phyloP scores from a whole-genome alignment of 768 basidiomycete genomes.

The Suillus bovinus region DNA sequence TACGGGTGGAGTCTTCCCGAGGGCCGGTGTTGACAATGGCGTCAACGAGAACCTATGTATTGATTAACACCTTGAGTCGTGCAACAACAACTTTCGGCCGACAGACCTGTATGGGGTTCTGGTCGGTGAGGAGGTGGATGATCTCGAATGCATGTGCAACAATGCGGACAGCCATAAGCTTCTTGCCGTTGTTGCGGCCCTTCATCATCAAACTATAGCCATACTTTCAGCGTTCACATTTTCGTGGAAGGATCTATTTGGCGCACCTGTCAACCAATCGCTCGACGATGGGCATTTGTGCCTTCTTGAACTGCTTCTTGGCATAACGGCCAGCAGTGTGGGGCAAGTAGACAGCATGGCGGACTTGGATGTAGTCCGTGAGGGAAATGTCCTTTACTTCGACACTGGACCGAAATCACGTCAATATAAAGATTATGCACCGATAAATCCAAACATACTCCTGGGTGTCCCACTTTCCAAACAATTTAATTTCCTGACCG shows the following conservation, averaged over 20 bases:
- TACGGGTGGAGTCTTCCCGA: constrained; percentile 99
- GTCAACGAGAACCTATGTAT: constrained; percentile 82
- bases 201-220: constrained; percentile 95
- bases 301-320: constrained; percentile 99
- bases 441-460: constrained; percentile 62
- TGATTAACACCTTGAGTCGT: background rate
- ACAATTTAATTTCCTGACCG: constrained; percentile 90
- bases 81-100: background rate
- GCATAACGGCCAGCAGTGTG: constrained; percentile 99
- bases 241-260: constrained; percentile 3
- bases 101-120: constrained; percentile 97
- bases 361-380: constrained; percentile 99
- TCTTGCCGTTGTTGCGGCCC: constrained; percentile 99
- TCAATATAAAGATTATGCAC: constrained; percentile 17
- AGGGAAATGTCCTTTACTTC: constrained; percentile 99
- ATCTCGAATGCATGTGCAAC: constrained; percentile 99
- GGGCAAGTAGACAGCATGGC: constrained; percentile 94
- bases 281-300: constrained; percentile 99
- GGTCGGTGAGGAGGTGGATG: constrained; percentile 99
- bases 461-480: constrained; percentile 98
- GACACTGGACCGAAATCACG: constrained; percentile 53
- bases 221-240: constrained; percentile 4
- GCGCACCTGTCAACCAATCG: constrained; percentile 93
- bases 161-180: constrained; percentile 97
- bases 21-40: constrained; percentile 99